phyloP scores from a whole-genome alignment of 768 basidiomycete species.

The Leccinellum luteum region DNA sequence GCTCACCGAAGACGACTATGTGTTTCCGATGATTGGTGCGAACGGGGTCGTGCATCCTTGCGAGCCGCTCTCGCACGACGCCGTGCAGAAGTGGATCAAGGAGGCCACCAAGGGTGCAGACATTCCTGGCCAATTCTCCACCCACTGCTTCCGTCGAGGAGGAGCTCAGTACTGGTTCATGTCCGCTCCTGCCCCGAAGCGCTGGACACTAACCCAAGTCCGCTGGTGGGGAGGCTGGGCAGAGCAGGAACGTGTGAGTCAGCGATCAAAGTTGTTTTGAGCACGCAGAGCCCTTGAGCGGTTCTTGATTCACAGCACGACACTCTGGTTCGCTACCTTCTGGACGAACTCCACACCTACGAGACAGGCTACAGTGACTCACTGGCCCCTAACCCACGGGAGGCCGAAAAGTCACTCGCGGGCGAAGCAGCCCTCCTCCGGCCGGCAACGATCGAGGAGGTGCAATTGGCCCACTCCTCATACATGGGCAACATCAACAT shows the following conservation, averaged over 20 bases:
- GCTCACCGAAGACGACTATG: constrained; percentile 26
- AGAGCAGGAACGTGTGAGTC: neutral
- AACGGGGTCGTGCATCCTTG: constrained; percentile 14
- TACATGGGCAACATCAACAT: too few relatives aligned
- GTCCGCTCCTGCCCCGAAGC: neutral
- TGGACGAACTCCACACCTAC: neutral
- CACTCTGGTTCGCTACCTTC: neutral
- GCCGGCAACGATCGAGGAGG: neutral
- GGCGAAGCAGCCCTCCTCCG: neutral
- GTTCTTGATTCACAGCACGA: neutral
- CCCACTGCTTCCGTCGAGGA: constrained; percentile 6
- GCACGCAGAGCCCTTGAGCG: too few relatives aligned
- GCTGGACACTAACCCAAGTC: neutral
- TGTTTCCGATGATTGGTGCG: constrained; percentile 30
- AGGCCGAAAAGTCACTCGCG: neutral
- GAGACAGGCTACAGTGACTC: neutral
- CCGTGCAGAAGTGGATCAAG: constrained; percentile 27
- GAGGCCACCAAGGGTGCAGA: constrained; percentile 16
- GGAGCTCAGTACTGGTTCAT: neutral
- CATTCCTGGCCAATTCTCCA: neutral
- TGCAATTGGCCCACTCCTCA: neutral
- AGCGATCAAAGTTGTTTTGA: too few relatives aligned
- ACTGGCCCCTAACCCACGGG: neutral
- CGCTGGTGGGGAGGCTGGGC: constrained; percentile 4
- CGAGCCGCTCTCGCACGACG: constrained; percentile 28